Percentiles rank a stretch among this genome's conserved stretches.
Conservation (phyloP, 208 protist genomes). For the Hexamita inflata region DNA sequence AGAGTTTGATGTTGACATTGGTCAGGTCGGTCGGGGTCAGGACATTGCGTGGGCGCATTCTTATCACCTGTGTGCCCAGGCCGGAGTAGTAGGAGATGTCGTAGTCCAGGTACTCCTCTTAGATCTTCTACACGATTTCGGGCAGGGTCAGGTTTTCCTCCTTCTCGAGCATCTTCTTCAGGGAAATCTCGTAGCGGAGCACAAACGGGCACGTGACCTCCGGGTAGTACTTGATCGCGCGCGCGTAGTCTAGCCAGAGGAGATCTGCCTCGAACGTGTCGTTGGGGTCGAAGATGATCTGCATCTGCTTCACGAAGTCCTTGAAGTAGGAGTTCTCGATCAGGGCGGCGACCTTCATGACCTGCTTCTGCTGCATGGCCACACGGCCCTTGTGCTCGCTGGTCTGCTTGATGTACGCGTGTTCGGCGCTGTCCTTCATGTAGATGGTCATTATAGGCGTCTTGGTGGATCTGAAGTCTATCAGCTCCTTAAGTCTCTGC, state of each 20-base stretch:
- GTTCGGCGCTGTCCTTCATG: conserved; percentile 53
- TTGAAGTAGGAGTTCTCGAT: conserved; percentile 84
- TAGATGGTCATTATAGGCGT: conserved; percentile 78
- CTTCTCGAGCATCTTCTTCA: conserved; percentile 10
- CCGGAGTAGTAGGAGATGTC: no score
- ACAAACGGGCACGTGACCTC: not conserved
- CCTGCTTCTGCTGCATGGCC: conserved; percentile 1
- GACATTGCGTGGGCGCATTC: no score
- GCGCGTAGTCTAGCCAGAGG: not conserved
- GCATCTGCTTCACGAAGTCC: conserved; percentile 46
- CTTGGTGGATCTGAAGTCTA: conserved; percentile 84
- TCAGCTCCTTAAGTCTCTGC: conserved; percentile 92
- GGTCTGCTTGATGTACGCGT: conserved; percentile 63
- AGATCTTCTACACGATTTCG: no score
- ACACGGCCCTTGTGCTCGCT: conserved; percentile 58
- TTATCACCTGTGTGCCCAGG: no score
- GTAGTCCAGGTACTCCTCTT: no score
- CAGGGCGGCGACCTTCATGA: conserved; percentile 33
- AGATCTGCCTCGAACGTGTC: not conserved
- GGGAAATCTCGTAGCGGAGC: not conserved
- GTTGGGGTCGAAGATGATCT: not conserved
- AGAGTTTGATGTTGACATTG: no score
- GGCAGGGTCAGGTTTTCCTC: no score
- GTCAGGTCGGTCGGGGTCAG: no score
- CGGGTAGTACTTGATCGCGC: not conserved